Evolutionary conservation across 495 filamentous ascomycete genomes (phyloP), one percentile per base, ranked within the genome.

Genomic region (Amniculicola lignicola): DNA sequence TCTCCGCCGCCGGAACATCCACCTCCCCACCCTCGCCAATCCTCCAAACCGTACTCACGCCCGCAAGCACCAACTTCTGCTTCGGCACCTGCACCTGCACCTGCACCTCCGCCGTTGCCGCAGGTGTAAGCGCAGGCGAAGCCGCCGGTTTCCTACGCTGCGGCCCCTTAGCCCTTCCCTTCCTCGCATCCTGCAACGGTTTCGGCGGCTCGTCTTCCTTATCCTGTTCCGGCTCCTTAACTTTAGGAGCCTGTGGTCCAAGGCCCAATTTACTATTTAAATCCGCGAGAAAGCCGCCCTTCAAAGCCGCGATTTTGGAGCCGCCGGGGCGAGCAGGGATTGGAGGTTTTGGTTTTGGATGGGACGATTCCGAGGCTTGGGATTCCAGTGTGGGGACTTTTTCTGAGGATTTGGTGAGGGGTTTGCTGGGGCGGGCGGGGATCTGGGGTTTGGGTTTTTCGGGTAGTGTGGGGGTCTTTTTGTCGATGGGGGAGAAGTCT

Each of bases 221-320:
- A 40, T 83, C 79, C 16, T 75, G 71, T 11, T 61, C 61, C 3
- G 74, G 47, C 59, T 88, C 87, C 62, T 87, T 82, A 61, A 78
- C 72, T 48, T 83, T 82, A 19, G 82, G 81, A 16, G 73, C 79
- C 57, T 86, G 83, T 11, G 89, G 91, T 12, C 94, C 93, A 5
- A 90, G 69, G 68, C 87, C 83, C 33, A 98, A 74, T 14, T 89
- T 82, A 14, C 85, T 87, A 67, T 97, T 93, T 33, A 98, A 72
- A 66, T 97, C 91, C 24, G 80, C 86, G 74, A 97, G 79, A 71
- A 97, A 96, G 2, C 88, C 90, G 14, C 86, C 86, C 70, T 93
- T 89, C 45, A 97, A 67, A 19, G 90, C 88, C 14, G 90, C 89
- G 64, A 98, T 93, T 73, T 97, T 97, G 37, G 81, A 76, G 2